Conservation (phyloP, 164 flowering plant genomes). For the Santalum album region DNA sequence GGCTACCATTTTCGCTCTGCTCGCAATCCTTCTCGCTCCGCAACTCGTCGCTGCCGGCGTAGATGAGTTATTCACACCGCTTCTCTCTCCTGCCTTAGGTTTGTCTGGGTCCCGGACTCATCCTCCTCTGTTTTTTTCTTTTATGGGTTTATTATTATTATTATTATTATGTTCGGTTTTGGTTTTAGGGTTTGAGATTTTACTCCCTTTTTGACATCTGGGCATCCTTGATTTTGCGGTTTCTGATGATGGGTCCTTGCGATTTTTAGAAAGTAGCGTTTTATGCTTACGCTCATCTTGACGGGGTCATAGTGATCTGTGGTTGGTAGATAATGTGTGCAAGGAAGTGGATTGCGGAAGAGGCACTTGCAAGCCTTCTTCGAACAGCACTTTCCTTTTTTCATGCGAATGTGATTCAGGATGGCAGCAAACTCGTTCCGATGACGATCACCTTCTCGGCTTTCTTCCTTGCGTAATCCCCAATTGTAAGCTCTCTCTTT, state of each 20-base stretch:
- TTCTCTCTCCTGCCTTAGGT: neutral
- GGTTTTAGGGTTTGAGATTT: neutral
- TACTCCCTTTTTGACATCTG: neutral
- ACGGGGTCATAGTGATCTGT: neutral
- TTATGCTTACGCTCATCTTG: too few species aligned
- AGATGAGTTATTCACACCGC: neutral
- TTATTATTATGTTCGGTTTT: neutral
- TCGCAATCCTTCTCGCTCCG: neutral
- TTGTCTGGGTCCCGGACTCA: too few species aligned
- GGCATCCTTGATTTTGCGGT: neutral
- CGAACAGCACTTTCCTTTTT: constrained; percentile 18
- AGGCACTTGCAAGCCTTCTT: constrained; percentile 44
- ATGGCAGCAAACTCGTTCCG: constrained; percentile 12
- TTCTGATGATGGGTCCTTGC: neutral
- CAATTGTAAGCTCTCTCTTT: constrained; percentile 1
- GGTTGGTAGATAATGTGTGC: constrained; percentile 31
- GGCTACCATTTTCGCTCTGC: neutral
- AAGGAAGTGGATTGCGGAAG: constrained; percentile 51
- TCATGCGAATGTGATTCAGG: constrained; percentile 57
- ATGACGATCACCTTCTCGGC: neutral
- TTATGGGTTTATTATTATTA: neutral
- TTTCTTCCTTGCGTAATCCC: constrained; percentile 6
- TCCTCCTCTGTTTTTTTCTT: too few species aligned
- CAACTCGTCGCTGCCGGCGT: neutral
- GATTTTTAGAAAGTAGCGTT: neutral